Base-by-base conservation (phyloP, 1,284 basidiomycete species). In the Cerioporus squamosus region DNA sequence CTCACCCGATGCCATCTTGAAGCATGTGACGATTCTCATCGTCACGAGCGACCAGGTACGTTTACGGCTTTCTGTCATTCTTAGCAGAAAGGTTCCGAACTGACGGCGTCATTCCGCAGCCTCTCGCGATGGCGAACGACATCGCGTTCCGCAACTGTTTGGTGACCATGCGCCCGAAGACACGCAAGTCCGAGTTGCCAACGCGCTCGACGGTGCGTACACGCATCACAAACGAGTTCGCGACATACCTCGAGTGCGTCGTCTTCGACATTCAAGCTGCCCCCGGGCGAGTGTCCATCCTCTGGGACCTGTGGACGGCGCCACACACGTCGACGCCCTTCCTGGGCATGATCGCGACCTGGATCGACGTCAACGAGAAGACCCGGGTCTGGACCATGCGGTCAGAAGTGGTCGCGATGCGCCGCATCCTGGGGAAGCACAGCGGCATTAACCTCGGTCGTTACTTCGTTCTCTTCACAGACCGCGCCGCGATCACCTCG, bases 391-490 rank as follows among this genome's bases (percentile, higher is more conserved):
- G 15, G 29, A 46, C 9, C 8, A 48, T 45, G 45, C 31, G 58
- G 38, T 20, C 53, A 0, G 65, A 55, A n/a, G 70, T 72, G 0
- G 53, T 70, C 18, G 66, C 63, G 4, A 69, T 71, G 44, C 60
- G 64, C 24, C 46, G 42, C 1, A 57, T 74, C 5, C 61, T 56
- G 0, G 69, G 72, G 0, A 45, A 55, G 1, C 71, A 74, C 51
- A 51, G 44, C 49, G 70, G 71, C 6, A 33, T 66, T 20, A 74
- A 73, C 45, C 47, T 73, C 1, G 67, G 68, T 2, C 48, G 59
- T 10, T 71, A 71, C 44, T 60, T 70, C 36, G 33, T 70, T 8
- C 53, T 57, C 9, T 45, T 70, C 7, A 62, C 62, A 29, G 62
- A 72, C 26, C 63, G 62, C 15, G 61, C 62, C 3, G 70, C 69